Base-by-base conservation (phyloP, 176 grass and related monocot genomes). In the Oryza glaberrima region DNA sequence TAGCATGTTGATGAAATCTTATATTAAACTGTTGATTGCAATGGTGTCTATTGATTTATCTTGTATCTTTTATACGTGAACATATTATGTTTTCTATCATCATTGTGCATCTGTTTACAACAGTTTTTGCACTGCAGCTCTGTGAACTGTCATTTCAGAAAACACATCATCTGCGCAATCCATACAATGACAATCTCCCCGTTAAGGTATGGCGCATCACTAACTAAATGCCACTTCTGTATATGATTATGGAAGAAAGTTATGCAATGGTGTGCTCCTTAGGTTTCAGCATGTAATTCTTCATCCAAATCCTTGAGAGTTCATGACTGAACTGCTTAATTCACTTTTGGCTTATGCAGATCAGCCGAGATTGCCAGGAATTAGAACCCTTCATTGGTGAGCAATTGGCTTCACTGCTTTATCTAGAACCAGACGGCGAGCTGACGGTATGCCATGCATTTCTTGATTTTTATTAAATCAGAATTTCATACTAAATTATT, bases 181-280 rank as follows among this genome's bases (percentile, higher is more conserved):
- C 96, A 82, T 99, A 96, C 90, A 99, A 99, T 86, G 96, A 99
- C 81, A 99, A 99, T 71, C 91, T 99, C 81, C 96, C 94, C 19
- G 94, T 99, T 69, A 99, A 99, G 96, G 96, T 99, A 95, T 19
- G 48, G 13, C 61, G 58, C 46, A 69, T 67, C 76, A 77, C 35
- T 72, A 38, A 83, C 12, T 45, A 17, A 76, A 14, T 12, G 20
- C 11, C 4, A 49, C 22, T 26, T 30, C 2, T 73, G 20, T 20
- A 35, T 81, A 54, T 70, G 17, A 54, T 20, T 56, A 56, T 70
- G 34, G 5, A 81, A 22, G 17, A 81, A 36, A 32, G 28, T 25
- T 8, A 12, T 69, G 74, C 1, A 26, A 30, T 47, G 46, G 26
- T 12, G 16, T 80, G 44, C 25, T 38, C 32, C 48, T 76, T 76